Evolutionary conservation across 352 stramenopile genomes (phyloP), one percentile per base, ranked within the genome.

Genomic region (Globisporangium cystogenes): DNA sequence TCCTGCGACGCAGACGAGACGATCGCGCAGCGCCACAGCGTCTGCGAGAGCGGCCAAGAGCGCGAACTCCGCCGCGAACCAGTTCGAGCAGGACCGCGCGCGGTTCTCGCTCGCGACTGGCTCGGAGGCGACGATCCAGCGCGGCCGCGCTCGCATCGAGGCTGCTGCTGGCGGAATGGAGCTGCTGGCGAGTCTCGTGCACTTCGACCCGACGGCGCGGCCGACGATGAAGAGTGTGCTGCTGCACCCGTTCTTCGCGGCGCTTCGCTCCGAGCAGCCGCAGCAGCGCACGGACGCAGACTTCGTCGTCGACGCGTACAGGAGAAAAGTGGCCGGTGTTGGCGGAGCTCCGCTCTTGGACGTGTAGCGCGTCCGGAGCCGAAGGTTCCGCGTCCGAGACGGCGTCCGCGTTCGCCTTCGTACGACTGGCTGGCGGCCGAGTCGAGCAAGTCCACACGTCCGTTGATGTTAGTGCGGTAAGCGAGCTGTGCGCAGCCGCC

Each of bases 151-250:
- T 31, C 67, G 83, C 8, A 48, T 94, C 35, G 55, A 70, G 26
- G 50, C 53, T 2, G 59, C 76, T 10, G 46, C 67, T 16, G 79
- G 79, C 0, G 77, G 77, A 10, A 71, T 67, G 47, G 67, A 76
- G 1, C 40, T 91, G 39, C 57, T 94, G 23, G 58, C 48, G 37
- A 59, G 66, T 31, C 55, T 94, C 15, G 68, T 92, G 40, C 51
- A 76, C 8, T 93, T 92, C 53, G 52, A 90, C 49, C 79, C 83
- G 8, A 59, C 51, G 1, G 51, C 75, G 37, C 74, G 83, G 15
- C 83, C 80, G 23, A 90, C 72, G 10, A 68, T 92, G 51, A 89
- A 87, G 48, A 63, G 72, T 40, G 70, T 86, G 44, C 59, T 94
- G 50, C 67, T 68, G 35, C 61, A 87, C 33, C 64, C 74, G 2